phyloP scores from a whole-genome alignment of 2,329 filamentous ascomycete species.

The Trichophyton rubrum region DNA sequence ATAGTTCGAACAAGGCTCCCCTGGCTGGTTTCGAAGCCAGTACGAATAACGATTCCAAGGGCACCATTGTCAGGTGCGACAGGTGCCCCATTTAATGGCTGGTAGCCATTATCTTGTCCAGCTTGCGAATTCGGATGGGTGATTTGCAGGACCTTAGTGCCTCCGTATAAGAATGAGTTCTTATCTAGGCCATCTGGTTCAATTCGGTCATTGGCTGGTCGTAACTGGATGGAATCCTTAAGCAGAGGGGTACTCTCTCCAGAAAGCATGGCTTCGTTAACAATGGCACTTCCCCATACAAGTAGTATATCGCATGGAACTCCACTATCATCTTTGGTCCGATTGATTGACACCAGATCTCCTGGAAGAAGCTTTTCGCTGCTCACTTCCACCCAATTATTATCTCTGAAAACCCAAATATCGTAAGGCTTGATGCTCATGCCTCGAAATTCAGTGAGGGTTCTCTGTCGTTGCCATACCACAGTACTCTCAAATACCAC shows the following conservation, averaged over 20 bases:
- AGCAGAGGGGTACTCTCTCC: constrained; percentile 93
- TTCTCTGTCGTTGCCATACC: constrained; percentile 96
- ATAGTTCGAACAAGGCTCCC: constrained; percentile 95
- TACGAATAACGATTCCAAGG: constrained; percentile 89
- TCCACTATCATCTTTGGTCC: constrained; percentile 92
- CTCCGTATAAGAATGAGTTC: constrained; percentile 90
- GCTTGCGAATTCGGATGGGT: constrained; percentile 64
- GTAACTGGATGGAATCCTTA: constrained; percentile 89
- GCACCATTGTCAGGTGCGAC: constrained; percentile 86
- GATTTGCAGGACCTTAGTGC: constrained; percentile 92
- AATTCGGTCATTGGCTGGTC: constrained; percentile 65
- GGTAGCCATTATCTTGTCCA: constrained; percentile 45
- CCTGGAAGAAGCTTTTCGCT: constrained; percentile 90
- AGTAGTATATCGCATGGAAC: constrained; percentile 96
- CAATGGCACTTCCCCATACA: constrained; percentile 88
- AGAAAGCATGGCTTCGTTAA: constrained; percentile 98
- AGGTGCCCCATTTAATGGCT: constrained; percentile 64
- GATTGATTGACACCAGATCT: constrained; percentile 79
- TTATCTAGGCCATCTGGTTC: constrained; percentile 91
- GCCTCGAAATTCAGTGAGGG: constrained; percentile 87
- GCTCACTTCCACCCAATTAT: constrained; percentile 75
- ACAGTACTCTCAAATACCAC: constrained; percentile 96
- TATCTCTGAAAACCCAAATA: constrained; percentile 76
- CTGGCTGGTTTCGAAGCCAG: constrained; percentile 96
- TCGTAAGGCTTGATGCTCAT: constrained; percentile 99